Percentiles rank a stretch among this genome's conserved stretches.
These are phyloP conservation scores for Rhododendron ovatum DNA, from an alignment of 148 eudicot genomes.

Conservation along the genomic window DNA sequence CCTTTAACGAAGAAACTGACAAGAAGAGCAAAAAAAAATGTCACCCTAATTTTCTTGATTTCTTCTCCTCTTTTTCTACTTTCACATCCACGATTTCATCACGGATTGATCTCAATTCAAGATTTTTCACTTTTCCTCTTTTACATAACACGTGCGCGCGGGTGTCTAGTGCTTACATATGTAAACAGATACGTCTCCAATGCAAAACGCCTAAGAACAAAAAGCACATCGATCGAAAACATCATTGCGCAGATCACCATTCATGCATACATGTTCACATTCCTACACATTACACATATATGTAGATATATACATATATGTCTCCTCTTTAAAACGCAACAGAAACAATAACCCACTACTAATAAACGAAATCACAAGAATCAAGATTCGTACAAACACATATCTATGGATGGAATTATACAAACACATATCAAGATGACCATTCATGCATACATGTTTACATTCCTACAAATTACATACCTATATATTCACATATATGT, in stretches of 20 bases:
- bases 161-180: neutral
- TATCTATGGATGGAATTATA: neutral
- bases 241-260: neutral
- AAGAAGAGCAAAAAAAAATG: neutral
- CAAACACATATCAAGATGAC: conserved; percentile 19
- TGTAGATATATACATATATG: conserved; percentile 3
- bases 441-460: neutral
- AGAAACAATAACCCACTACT: neutral
- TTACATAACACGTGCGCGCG: neutral
- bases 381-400: neutral
- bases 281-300: neutral
- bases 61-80: neutral
- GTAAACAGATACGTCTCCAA: conserved; percentile 33
- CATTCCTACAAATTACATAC: neutral
- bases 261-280: neutral
- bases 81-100: neutral
- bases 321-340: conserved; percentile 29
- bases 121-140: neutral
- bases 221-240: neutral
- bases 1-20: neutral
- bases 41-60: neutral
- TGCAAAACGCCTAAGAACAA: conserved; percentile 11
- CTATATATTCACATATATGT: conserved; percentile 5
- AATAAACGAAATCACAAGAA: neutral
- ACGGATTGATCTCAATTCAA: neutral